These are phyloP conservation scores for Solanum appendiculatum DNA, from an alignment of 257 asterid genomes.

Conservation along the genomic window DNA sequence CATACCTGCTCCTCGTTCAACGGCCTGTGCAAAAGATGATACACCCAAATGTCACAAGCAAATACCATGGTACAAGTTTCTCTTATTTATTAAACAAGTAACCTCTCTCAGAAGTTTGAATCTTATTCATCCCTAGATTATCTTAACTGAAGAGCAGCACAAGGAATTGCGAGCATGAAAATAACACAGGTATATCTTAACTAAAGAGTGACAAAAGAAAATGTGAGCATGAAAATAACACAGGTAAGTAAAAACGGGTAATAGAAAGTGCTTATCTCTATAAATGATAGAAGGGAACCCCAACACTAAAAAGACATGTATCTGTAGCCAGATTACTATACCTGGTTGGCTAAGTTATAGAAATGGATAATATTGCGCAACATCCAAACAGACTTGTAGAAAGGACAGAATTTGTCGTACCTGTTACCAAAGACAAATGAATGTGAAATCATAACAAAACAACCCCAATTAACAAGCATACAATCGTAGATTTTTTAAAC, in stretches of 20 bases:
- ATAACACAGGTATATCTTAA: background rate
- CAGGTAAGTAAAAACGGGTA: background rate
- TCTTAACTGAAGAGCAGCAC: background rate
- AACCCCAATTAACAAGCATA: background rate
- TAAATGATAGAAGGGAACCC: background rate
- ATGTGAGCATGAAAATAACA: background rate
- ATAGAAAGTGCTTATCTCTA: background rate
- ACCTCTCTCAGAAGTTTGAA: background rate
- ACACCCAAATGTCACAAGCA: background rate
- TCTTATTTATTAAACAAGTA: background rate
- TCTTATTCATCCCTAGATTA: background rate
- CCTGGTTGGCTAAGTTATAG: conserved; percentile 96
- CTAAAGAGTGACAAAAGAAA: background rate
- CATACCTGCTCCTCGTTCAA: conserved; percentile 95
- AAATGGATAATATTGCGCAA: conserved; percentile 97
- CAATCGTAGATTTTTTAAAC: background rate
- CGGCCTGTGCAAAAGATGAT: conserved; percentile 45
- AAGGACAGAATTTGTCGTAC: conserved; percentile 89
- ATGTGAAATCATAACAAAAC: background rate
- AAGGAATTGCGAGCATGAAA: background rate
- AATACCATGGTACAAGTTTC: background rate
- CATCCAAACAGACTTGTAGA: conserved; percentile 99
- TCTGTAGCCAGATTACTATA: conserved; percentile 1
- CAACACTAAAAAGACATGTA: background rate
- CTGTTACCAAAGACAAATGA: conserved; percentile 26